Evolutionary conservation across 345 rosid genomes (phyloP), one percentile per base, ranked within the genome.

Genomic region (Populus tremula): DNA sequence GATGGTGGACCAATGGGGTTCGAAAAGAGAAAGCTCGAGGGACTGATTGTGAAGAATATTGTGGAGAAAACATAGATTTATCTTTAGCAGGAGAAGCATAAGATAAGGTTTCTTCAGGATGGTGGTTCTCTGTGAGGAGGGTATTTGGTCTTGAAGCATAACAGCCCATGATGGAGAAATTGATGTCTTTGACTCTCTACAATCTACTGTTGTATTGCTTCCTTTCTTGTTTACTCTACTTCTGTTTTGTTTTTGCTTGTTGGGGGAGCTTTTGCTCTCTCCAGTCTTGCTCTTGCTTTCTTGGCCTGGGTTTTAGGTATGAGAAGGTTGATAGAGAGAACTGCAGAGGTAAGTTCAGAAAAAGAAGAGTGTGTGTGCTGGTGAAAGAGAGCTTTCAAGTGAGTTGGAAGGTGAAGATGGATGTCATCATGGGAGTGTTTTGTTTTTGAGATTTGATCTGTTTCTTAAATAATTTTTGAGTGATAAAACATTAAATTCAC

Each of bases 1-100:
- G 99, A 75, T 94, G 98, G 72, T 94, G 98, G 76, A 94, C 93
- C 35, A 93, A 76, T 27, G 97, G 97, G 61, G 91, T 83, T 16
- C 87, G 87, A 45, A 89, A 87, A 10, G 97, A 93, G 33, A 91
- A 84, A 36, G 91, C 91, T 84, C 89, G 85, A 5, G 84, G 79
- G 0, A 84, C 77, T 45, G 85, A 47, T 17, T 25, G 35, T 16
- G 71, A 61, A 17, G 68, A 73, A 31, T 41, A 17, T 1, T 72
- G 82, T 39, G 88, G 64, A n/a, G 82, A 56, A 8, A 71, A 47
- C 23, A 70, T n/a, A 62, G 79, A 38, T n/a, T 62, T 54, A 41
- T 76, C 71, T 20, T 77, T 56, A 25, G 86, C 79, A 41, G 82
- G 73, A 54, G 87, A 49, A 47, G 77, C 65, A 50, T 27, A 39